Evolutionary conservation across 805 yeast species (phyloP), one percentile per base, ranked within the genome.

Genomic region (Vanderwaltozyma yarrowii): DNA sequence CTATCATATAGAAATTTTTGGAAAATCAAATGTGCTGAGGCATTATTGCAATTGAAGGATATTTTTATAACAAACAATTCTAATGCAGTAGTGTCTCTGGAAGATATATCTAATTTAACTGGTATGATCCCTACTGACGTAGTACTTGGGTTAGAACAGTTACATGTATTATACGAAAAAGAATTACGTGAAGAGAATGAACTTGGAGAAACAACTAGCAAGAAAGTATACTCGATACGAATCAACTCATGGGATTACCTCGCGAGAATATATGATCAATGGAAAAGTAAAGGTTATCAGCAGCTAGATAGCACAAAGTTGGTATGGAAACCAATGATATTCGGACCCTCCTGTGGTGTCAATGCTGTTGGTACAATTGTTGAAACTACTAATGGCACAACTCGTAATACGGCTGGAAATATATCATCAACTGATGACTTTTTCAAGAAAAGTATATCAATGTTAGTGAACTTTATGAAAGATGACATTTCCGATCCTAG

Each of bases 101-200:
- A 76, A 17, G 76, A 70, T 36, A 51, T 89, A 15, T 66, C 88
- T 4, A 72, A 71, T 39, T 52, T 74, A 11, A 84, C 96, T 0
- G 96, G 96, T 0, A 82, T 92, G 88, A 78, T 72, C 2, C 71
- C 81, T 8, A 80, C 89, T 12, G 97, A 92, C 60, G 86, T 88
- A 0, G 70, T 89, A 5, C 83, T 82, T 33, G 95, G 94, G 0
- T 64, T 92, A 17, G 98, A 92, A 57, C 80, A 78, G 40, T 60
- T 89, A 21, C 69, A 74, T 19, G 76, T 80, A 8, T 62, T 92
- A 17, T 62, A 41, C 30, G 39, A 39, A 9, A 43, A 32, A 8
- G 66, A 68, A 9, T 67, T 74, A 19, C 69, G 70, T 3, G 81
- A 88, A 54, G 20, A 12, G 11, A 5, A 19, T 13, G 1, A 61